Base-by-base conservation (phyloP, 495 filamentous ascomycete species). In the Penicillium longicatenatum region DNA sequence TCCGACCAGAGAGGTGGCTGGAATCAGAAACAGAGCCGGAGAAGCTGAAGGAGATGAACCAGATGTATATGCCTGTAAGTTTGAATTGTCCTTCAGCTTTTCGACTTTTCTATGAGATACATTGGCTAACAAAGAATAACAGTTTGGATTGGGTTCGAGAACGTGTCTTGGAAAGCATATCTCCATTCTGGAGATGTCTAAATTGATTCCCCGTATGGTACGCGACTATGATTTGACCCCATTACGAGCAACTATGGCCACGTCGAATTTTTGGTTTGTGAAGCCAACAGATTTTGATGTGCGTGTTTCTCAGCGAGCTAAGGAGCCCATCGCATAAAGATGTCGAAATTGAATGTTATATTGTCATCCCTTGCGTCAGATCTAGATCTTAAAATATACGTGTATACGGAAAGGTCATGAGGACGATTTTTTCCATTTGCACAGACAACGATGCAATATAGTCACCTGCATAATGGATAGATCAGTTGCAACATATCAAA, bases 141-240 rank as follows among this genome's bases (percentile, higher is more conserved):
- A 81, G 79, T 83, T 81, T 57, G 80, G 80, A 8, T 58, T 72
- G 4, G 80, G 78, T 0, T 66, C 74, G 3, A 60, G 75, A 48
- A 75, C 68, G 9, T 83, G 80, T 57, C 54, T 81, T 6, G 79
- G 80, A 5, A 80, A 75, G 43, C 73, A 80, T 50, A 77, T 83
- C 30, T 73, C 75, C 0, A 72, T 78, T 11, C 61, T 82, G 26
- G 72, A 79, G 55, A 77, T 83, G 58, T 74, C 69, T 0, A 81
- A 81, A 52, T 39, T 82, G 41, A 74, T 81, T 17, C 79, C 81
- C 0, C 68, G 74, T 6, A 54, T 83, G 12, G 58, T 82, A 21
- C 64, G 74, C 10, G 62, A 70, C 2, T 83, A 77, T 58, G 74
- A 80, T 7, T 69, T 81, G 35, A 52, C 54, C 9, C 58, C 73